These are phyloP conservation scores for Sporisorium scitamineum DNA, from an alignment of 1,284 basidiomycete genomes.

Conservation along the genomic window DNA sequence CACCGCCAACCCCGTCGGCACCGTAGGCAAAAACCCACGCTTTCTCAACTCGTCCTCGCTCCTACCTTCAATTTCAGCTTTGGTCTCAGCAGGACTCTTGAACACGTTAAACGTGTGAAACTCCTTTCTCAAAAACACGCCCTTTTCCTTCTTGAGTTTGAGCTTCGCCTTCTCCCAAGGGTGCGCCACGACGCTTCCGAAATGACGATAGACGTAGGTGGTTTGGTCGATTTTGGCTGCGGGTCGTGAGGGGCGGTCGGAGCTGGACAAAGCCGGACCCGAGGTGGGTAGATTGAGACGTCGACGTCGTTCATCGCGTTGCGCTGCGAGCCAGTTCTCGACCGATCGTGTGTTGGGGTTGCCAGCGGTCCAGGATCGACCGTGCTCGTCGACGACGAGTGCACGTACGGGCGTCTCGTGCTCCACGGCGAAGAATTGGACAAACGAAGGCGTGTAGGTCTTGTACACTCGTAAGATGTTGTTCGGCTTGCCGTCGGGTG, in stretches of 20 bases:
- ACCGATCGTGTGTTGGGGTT: conserved; percentile 33
- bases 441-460: conserved; percentile 55
- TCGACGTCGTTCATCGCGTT: conserved; percentile 30
- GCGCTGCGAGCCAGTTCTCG: conserved; percentile 36
- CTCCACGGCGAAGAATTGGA: conserved; percentile 40
- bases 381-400: conserved; percentile 41
- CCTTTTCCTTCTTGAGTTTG: conserved; percentile 31
- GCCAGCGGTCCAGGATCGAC: conserved; percentile 51
- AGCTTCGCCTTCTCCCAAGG: conserved; percentile 52
- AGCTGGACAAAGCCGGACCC: conserved; percentile 11
- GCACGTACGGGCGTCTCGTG: conserved; percentile 34
- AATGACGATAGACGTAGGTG: conserved; percentile 46
- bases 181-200: conserved; percentile 41
- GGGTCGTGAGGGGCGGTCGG: conserved; percentile 29
- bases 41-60: conserved; percentile 23
- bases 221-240: conserved; percentile 47
- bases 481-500: conserved; percentile 14
- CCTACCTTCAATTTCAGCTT: conserved; percentile 34
- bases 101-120: conserved; percentile 48
- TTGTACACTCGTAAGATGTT: conserved; percentile 26
- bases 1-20: conserved; percentile 53
- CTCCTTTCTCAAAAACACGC: conserved; percentile 45
- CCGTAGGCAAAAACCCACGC: conserved; percentile 51
- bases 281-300: conserved; percentile 19
- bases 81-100: conserved; percentile 32